Evolutionary conservation across 495 filamentous ascomycete species (phyloP), one percentile per base, ranked within the genome.

Genomic region (Xylaria castorea): DNA sequence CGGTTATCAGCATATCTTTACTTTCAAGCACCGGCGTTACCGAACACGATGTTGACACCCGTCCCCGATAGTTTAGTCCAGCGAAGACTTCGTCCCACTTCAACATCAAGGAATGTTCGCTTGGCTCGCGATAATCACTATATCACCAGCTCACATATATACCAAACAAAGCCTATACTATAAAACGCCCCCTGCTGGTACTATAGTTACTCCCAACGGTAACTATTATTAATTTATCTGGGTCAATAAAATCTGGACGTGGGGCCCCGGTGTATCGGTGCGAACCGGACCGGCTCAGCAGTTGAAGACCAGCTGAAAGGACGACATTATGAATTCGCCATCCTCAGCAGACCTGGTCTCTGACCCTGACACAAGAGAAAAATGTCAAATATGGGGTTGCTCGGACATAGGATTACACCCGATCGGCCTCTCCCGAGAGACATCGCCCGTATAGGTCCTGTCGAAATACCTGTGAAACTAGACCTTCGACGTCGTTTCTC

Each of bases 231-330:
- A 32, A 57, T 57, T 32, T 57, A 32, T 57, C 51, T 32, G 16
- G 53, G 27, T 32, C 9, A 57, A 18, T 22, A 14, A 61, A 34
- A 42, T 20, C n/a, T n/a, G n/a, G 22, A 14, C 38, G 42, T 66
- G 63, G 63, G 63, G 25, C 42, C 27, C 40, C n/a, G 62, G 63
- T n/a, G 38, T 48, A 32, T 20, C 42, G 42, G 63, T 48, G 62
- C 25, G 18, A 44, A 20, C 40, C 42, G 27, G 42, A 20, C 40
- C 42, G 27, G 42, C 27, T n/a, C 27, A 30, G 42, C 42, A 50
- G 16, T 20, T 22, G 42, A 48, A 66, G 38, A n/a, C n/a, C 42
- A 32, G 18, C 27, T 25, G 63, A 25, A 48, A 27, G 42, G 11
- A 65, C 18, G 14, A 32, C 32, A 30, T 34, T 9, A 30, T 3